These are phyloP conservation scores for Phytopythium cucurbitacearum DNA, from an alignment of 352 stramenopile species.

Conservation along the genomic window DNA sequence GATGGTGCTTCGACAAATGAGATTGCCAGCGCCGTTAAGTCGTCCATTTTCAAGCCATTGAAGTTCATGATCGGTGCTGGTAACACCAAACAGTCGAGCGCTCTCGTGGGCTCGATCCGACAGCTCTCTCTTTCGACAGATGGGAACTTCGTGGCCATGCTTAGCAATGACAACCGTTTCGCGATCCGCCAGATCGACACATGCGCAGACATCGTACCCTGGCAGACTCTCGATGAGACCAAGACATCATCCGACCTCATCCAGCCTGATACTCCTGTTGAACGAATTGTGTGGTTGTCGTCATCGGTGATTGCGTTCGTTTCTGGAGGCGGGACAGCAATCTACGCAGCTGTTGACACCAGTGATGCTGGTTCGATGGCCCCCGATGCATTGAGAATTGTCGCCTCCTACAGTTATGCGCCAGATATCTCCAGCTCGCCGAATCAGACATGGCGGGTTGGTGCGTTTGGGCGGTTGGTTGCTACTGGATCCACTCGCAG, in stretches of 20 bases:
- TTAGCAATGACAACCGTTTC: slow-evolving; percentile 38
- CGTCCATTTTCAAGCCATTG: slow-evolving; percentile 24
- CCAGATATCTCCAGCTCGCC: neutral
- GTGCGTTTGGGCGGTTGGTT: neutral
- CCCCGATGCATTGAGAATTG: neutral
- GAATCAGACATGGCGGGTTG: neutral
- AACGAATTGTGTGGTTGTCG: neutral
- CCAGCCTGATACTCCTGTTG: neutral
- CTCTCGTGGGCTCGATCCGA: slow-evolving; percentile 28
- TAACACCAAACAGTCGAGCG: slow-evolving; percentile 3
- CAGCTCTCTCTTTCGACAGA: slow-evolving; percentile 42
- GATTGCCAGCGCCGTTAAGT: slow-evolving; percentile 8
- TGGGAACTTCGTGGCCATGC: slow-evolving; percentile 48
- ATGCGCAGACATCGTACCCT: slow-evolving; percentile 52
- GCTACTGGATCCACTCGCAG: neutral
- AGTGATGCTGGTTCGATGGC: neutral
- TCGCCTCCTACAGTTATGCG: neutral
- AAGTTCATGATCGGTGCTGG: slow-evolving; percentile 35
- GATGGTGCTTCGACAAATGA: neutral
- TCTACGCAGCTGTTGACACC: too few species aligned
- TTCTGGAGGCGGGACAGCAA: too few species aligned
- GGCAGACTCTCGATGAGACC: slow-evolving; percentile 27
- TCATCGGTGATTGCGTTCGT: neutral
- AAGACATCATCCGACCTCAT: neutral
- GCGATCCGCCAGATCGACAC: slow-evolving; percentile 58